Base-by-base conservation (phyloP, 352 stramenopile species). In the Pythium insidiosum region DNA sequence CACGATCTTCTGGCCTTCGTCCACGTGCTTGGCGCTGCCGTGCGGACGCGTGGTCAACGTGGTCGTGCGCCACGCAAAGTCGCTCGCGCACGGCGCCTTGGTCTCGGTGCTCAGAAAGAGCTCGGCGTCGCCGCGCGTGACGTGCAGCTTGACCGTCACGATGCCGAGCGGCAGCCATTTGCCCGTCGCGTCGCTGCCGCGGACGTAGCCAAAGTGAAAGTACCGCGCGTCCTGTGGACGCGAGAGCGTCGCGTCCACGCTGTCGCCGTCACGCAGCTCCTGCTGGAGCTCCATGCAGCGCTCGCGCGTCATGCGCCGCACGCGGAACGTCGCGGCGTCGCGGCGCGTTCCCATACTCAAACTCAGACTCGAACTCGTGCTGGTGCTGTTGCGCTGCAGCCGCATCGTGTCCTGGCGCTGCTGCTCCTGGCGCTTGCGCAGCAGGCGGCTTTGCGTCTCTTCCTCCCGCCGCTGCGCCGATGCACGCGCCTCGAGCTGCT, bases 31-130 rank as follows among this genome's bases (percentile, higher is more conserved):
- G 26, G 7, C 12, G 18, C 54, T 18, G 6, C 53, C 55, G 23
- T 57, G 29, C 16, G 25, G 12, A n/a, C n/a, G n/a, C 46, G 38
- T 47, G 22, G 58, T 46, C 52, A 58, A 34, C 1, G 68, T 73
- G 7, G 29, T 13, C 6, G 56, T 61, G 10, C 68, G 61, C 76
- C 76, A 89, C 76, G 77, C 85, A 37, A 74, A 87, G 33, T 89
- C 73, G 0, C 68, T 79, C 9, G 59, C 46, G 37, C 73, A 84
- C 11, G 73, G 76, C 2, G 69, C 72, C 40, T 63, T 71, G 10
- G 76, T 89, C n/a, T 82, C 56, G 0, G 70, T 85, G 0, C 73
- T 87, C 55, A 89, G 47, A 38, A 87, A 85, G 30, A 81, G 40
- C 28, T 85, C 72, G 2, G 69, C 73, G 16, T 84, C 66, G 19